These are phyloP conservation scores for Xylariaceae sp. DNA, from an alignment of 2,329 filamentous ascomycete species.

Conservation along the genomic window DNA sequence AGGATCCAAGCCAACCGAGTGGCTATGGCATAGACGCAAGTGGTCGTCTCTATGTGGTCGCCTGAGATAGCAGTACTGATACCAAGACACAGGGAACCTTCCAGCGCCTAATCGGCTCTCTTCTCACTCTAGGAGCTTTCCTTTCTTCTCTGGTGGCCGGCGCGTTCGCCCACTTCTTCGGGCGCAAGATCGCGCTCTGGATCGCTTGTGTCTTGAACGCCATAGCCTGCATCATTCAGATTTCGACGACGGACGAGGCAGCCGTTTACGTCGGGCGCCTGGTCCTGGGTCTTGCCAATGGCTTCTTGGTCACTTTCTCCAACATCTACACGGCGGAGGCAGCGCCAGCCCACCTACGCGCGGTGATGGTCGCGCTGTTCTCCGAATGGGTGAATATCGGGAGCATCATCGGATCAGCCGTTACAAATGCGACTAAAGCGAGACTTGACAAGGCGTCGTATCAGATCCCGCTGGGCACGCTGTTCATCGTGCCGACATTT, in stretches of 20 bases:
- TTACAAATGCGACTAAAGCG: slow-evolving; percentile 37
- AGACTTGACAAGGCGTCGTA: slow-evolving; percentile 36
- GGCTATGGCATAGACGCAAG: slow-evolving; percentile 39
- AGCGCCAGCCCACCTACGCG: slow-evolving; percentile 42
- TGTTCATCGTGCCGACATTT: slow-evolving; percentile 43
- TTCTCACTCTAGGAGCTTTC: slow-evolving; percentile 47
- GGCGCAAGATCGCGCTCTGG: slow-evolving; percentile 42
- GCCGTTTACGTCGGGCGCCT: slow-evolving; percentile 43
- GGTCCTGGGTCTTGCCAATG: slow-evolving; percentile 38
- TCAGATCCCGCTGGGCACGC: slow-evolving; percentile 41
- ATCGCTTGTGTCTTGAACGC: slow-evolving; percentile 41
- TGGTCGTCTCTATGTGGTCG: neutral
- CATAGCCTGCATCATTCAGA: slow-evolving; percentile 39
- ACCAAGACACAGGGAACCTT: slow-evolving; percentile 36
- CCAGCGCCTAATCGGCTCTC: slow-evolving; percentile 49
- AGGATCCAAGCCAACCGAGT: slow-evolving; percentile 29
- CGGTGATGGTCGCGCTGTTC: slow-evolving; percentile 43
- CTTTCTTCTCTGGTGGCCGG: slow-evolving; percentile 44
- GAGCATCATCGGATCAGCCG: slow-evolving; percentile 40
- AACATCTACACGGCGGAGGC: slow-evolving; percentile 46
- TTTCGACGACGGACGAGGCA: slow-evolving; percentile 34
- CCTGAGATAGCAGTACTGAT: slow-evolving; percentile 7
- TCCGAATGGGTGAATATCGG: slow-evolving; percentile 46
- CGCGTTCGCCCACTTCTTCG: slow-evolving; percentile 41
- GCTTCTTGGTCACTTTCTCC: slow-evolving; percentile 40